phyloP scores from a whole-genome alignment of 257 asterid species.

The Solanum verrucosum region DNA sequence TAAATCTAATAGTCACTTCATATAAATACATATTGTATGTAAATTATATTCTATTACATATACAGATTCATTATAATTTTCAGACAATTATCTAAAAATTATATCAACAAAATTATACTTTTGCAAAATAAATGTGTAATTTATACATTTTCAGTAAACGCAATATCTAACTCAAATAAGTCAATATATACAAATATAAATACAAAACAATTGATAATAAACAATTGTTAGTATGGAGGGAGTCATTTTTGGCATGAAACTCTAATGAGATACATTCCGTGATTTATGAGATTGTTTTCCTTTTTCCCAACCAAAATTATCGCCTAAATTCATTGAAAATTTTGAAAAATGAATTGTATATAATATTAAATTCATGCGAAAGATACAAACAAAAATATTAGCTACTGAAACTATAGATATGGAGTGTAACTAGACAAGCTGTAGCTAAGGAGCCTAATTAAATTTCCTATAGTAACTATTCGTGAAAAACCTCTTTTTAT shows the following conservation, averaged over 20 bases:
- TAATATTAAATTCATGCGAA: neutral
- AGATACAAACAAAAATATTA: too few relatives aligned
- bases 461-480: too few relatives aligned
- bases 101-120: too few relatives aligned
- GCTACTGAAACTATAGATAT: neutral
- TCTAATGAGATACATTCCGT: neutral
- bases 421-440: rapidly evolving
- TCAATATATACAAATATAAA: neutral
- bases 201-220: too few relatives aligned
- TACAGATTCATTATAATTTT: too few relatives aligned
- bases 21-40: too few relatives aligned
- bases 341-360: too few relatives aligned
- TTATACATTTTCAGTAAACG: too few relatives aligned
- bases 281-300: too few relatives aligned
- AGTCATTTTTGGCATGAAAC: neutral
- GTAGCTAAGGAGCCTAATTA: neutral
- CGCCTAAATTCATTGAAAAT: neutral
- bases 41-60: neutral
- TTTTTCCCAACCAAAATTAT: neutral
- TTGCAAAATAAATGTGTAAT: neutral
- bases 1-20: too few relatives aligned
- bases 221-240: too few relatives aligned
- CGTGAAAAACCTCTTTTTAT: neutral
- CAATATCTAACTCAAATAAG: neutral
- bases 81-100: too few relatives aligned